Evolutionary conservation across 257 asterid genomes (phyloP).

Genomic region (Gentiana straminea): DNA sequence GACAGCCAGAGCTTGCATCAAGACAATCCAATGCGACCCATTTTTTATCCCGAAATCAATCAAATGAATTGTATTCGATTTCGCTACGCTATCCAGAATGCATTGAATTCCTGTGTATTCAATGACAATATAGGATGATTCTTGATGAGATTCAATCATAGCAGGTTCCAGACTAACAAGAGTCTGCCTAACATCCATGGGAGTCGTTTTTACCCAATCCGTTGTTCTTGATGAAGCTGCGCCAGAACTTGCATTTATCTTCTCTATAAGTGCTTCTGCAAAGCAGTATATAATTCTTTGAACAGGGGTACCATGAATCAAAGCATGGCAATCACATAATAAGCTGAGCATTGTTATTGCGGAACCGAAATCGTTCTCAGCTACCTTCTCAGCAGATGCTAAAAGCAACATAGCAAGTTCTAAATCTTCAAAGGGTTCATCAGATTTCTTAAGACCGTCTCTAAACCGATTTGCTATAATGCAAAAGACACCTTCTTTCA

Average conservation of each 20-base stretch:
- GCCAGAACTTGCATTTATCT: slow-evolving; percentile 22
- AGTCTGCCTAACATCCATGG: neutral
- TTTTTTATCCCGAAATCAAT: too few relatives aligned
- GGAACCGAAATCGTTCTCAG: slow-evolving; percentile 10
- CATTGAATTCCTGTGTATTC: slow-evolving; percentile 26
- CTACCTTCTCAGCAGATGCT: slow-evolving; percentile 10
- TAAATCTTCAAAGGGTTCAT: neutral
- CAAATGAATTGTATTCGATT: neutral
- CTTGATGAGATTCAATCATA: neutral
- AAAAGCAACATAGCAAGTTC: too few relatives aligned
- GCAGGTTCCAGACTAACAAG: slow-evolving; percentile 5
- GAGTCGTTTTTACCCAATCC: too few relatives aligned
- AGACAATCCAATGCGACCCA: neutral
- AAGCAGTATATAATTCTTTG: slow-evolving; percentile 26
- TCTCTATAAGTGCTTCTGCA: slow-evolving; percentile 27
- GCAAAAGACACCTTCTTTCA: neutral
- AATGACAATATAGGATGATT: slow-evolving; percentile 16
- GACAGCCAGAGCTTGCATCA: slow-evolving; percentile 27
- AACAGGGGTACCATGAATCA: neutral
- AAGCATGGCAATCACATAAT: slow-evolving; percentile 15
- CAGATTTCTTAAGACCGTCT: too few relatives aligned
- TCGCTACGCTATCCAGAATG: slow-evolving; percentile 15
- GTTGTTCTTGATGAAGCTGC: neutral
- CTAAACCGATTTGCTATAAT: too few relatives aligned
- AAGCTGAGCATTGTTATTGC: slow-evolving; percentile 16